These are phyloP conservation scores for Purshia tridentata DNA, from an alignment of 306 rosid genomes.

Conservation along the genomic window DNA sequence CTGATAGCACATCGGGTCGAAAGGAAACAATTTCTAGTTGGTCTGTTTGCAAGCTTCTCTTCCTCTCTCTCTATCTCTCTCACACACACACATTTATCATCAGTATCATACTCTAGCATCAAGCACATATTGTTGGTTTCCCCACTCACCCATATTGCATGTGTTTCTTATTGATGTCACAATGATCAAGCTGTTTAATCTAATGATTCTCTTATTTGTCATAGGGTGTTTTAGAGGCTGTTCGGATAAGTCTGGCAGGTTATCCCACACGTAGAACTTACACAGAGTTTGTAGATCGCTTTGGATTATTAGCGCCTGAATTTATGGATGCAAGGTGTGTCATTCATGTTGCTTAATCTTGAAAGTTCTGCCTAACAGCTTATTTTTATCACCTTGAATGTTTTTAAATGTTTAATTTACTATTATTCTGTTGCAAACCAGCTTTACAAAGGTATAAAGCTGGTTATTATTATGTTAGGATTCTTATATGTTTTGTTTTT, in stretches of 20 bases:
- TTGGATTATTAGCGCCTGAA: conserved; percentile 78
- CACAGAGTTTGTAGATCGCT: conserved; percentile 89
- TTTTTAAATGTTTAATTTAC: not conserved
- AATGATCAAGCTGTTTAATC: not conserved
- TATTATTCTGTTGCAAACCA: not conserved
- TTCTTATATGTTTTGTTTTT: not conserved
- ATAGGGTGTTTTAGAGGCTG: conserved; percentile 97
- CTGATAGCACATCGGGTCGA: too few relatives aligned
- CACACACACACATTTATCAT: too few relatives aligned
- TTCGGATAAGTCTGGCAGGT: conserved; percentile 97
- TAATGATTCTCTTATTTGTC: conserved; percentile 20
- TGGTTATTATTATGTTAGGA: not conserved
- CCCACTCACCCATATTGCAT: not conserved
- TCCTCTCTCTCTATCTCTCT: too few relatives aligned
- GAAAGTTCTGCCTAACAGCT: not conserved
- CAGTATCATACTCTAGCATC: not conserved
- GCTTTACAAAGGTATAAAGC: not conserved
- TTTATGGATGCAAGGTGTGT: conserved; percentile 72
- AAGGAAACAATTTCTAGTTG: too few relatives aligned
- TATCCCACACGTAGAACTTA: conserved; percentile 92
- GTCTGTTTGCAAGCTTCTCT: too few relatives aligned
- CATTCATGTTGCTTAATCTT: conserved; percentile 5
- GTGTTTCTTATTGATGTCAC: not conserved
- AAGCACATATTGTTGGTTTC: not conserved
- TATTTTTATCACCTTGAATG: not conserved